Percentiles rank a stretch among this genome's conserved stretches.
These are phyloP conservation scores for Secale cereale DNA, from an alignment of 176 grass and related monocot genomes.

Conservation along the genomic window DNA sequence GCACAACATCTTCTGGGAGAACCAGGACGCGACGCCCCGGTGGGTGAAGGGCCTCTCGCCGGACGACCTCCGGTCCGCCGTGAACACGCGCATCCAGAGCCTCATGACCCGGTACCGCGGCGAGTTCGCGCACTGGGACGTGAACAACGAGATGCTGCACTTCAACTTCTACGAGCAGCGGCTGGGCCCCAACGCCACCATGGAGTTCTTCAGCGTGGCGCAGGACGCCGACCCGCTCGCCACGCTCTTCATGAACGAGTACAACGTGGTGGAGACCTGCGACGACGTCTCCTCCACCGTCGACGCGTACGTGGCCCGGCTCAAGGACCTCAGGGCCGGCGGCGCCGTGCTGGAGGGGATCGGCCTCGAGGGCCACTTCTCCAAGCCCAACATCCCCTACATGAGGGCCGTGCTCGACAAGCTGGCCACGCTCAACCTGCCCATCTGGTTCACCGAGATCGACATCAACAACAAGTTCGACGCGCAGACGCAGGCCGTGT, in stretches of 20 bases:
- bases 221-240: conserved; percentile 90
- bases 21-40: conserved; percentile 73
- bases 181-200: conserved; percentile 66
- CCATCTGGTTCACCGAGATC: conserved; percentile 97
- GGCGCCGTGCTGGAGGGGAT: conserved; percentile 83
- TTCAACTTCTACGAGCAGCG: conserved; percentile 94
- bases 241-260: conserved; percentile 99
- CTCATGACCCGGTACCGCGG: conserved; percentile 85
- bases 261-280: conserved; percentile 93
- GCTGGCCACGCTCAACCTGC: conserved; percentile 75
- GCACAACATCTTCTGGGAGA: conserved; percentile 99
- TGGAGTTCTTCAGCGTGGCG: conserved; percentile 86
- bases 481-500: conserved; percentile 64
- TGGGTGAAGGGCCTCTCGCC: conserved; percentile 74
- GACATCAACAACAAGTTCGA: conserved; percentile 78
- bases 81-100: conserved; percentile 73
- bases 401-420: conserved; percentile 92
- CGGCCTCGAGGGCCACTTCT: conserved; percentile 90
- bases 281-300: conserved; percentile 79
- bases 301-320: conserved; percentile 60
- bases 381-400: conserved; percentile 77
- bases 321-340: conserved; percentile 57
- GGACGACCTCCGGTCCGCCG: conserved; percentile 69
- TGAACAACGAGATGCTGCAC: conserved; percentile 99
- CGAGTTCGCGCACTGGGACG: conserved; percentile 98